Conservation (phyloP, 108 stramenopile species). For the Nitzschia putrida region DNA sequence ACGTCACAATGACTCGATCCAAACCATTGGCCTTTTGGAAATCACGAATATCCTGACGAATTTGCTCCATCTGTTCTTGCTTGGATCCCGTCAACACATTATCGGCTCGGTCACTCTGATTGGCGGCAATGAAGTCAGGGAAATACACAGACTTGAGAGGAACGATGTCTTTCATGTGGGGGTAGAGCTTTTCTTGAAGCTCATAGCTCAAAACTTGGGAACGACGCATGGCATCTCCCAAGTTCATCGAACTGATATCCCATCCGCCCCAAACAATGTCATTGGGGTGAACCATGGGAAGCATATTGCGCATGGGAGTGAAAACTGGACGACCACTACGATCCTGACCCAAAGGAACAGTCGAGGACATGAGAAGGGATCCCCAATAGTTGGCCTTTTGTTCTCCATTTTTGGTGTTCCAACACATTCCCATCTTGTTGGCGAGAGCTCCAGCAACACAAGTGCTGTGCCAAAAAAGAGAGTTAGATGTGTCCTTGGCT, state of each 20-base stretch:
- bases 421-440: slow-evolving; percentile 87
- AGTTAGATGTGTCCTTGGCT: neutral
- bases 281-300: slow-evolving; percentile 94
- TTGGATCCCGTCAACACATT: slow-evolving; percentile 91
- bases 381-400: slow-evolving; percentile 94
- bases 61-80: slow-evolving; percentile 91
- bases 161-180: slow-evolving; percentile 86
- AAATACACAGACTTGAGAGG: slow-evolving; percentile 93
- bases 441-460: slow-evolving; percentile 92
- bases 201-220: slow-evolving; percentile 88
- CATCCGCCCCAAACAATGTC: slow-evolving; percentile 97
- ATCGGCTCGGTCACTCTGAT: slow-evolving; percentile 95
- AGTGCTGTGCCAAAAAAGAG: slow-evolving; percentile 38
- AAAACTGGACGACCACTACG: slow-evolving; percentile 81
- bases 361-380: slow-evolving; percentile 91
- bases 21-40: slow-evolving; percentile 86
- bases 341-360: slow-evolving; percentile 90
- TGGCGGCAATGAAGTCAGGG: slow-evolving; percentile 97
- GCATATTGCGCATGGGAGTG: slow-evolving; percentile 88
- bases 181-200: slow-evolving; percentile 91
- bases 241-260: slow-evolving; percentile 91
- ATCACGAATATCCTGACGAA: slow-evolving; percentile 91
- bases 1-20: slow-evolving; percentile 94
- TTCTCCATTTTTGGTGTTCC: slow-evolving; percentile 92
- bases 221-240: slow-evolving; percentile 93